Conservation (phyloP, 2,329 filamentous ascomycete genomes). For the Colletotrichum neosansevieriae region DNA sequence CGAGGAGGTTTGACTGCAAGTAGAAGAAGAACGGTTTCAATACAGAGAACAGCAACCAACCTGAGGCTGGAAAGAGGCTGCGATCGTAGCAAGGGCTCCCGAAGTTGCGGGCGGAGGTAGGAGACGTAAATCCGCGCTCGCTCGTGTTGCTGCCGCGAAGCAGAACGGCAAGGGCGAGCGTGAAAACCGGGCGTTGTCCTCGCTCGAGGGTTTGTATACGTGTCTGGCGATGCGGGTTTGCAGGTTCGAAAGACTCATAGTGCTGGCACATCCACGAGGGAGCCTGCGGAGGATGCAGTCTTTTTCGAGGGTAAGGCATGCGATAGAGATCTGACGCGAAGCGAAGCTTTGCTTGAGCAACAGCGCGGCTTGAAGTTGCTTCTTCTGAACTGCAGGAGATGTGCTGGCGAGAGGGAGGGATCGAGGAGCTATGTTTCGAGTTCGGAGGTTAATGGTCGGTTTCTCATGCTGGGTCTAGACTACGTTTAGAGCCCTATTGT, state of each 20-base stretch:
- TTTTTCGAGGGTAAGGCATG: background rate
- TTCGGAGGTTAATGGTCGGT: background rate
- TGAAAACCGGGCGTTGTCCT: background rate
- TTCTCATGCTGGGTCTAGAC: background rate
- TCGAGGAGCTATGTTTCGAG: background rate
- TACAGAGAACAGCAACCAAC: background rate
- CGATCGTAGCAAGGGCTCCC: background rate
- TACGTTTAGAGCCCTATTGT: background rate
- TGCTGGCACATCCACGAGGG: background rate
- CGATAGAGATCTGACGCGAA: background rate
- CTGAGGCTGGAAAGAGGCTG: background rate
- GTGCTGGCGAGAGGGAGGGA: background rate
- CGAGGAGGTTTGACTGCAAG: background rate
- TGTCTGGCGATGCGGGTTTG: background rate
- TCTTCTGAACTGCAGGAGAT: background rate
- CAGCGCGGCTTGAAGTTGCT: background rate
- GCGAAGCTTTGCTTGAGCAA: background rate
- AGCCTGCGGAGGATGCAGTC: background rate
- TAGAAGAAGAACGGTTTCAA: background rate
- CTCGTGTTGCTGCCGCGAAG: background rate
- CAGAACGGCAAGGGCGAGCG: background rate
- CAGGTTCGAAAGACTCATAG: background rate
- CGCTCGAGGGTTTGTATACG: background rate
- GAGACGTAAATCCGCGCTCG: background rate
- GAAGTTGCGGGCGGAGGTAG: background rate